Percentiles rank a stretch among this genome's conserved stretches.
Conservation (phyloP, 1,284 basidiomycete species). For the Prillingera fragicola region DNA sequence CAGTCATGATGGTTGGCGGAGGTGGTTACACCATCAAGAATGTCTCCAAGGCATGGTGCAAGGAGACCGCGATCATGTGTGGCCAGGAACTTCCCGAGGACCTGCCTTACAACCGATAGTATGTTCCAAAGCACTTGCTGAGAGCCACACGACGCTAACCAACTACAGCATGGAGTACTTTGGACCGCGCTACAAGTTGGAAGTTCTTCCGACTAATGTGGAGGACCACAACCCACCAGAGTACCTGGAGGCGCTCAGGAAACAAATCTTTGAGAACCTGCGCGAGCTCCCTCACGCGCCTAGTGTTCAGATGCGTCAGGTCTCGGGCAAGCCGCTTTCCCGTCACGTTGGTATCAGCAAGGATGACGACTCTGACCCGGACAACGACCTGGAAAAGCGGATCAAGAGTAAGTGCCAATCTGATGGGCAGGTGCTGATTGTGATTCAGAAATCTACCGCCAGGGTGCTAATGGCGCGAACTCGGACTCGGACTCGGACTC, state of each 20-base stretch:
- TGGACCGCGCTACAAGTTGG: constrained; percentile 88
- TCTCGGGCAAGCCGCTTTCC: constrained; percentile 54
- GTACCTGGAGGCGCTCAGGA: constrained; percentile 72
- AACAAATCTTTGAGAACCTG: constrained; percentile 70
- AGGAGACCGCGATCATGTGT: constrained; percentile 90
- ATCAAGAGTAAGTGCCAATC: constrained; percentile 36
- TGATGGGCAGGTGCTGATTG: background rate
- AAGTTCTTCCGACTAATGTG: constrained; percentile 88
- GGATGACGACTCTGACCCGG: constrained; percentile 42
- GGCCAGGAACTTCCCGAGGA: constrained; percentile 78
- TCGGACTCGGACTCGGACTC: constrained; percentile 24
- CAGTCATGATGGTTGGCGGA: constrained; percentile 86
- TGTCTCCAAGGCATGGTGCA: constrained; percentile 91
- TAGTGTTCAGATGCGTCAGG: constrained; percentile 79
- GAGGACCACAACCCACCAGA: constrained; percentile 85
- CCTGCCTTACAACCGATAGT: constrained; percentile 88
- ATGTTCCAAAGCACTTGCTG: constrained; percentile 9
- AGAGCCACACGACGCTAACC: background rate
- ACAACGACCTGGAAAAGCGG: constrained; percentile 44
- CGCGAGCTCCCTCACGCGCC: constrained; percentile 74
- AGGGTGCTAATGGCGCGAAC: constrained; percentile 18
- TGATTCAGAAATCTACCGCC: constrained; percentile 20
- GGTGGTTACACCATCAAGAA: constrained; percentile 94
- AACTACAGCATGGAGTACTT: constrained; percentile 78
- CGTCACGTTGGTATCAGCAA: constrained; percentile 38